A percentile compares a stretch with the other conserved stretches of the same genome.
phyloP scores from a whole-genome alignment of 73 alveolate genomes.

The Blepharisma japonicum region DNA sequence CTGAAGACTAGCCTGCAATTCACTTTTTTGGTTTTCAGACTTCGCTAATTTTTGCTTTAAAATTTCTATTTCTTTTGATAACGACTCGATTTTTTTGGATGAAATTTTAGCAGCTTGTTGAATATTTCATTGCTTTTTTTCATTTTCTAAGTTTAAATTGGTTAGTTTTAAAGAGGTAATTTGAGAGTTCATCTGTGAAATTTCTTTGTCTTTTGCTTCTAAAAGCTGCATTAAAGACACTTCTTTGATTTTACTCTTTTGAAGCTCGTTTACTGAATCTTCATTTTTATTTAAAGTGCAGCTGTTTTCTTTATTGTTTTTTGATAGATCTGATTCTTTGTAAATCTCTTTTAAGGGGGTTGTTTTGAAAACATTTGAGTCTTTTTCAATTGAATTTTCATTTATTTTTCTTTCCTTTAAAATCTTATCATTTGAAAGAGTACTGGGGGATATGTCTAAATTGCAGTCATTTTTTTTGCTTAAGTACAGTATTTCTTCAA shows the following conservation, averaged over 20 bases:
- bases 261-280: neutral
- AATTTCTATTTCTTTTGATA: no score
- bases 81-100: no score
- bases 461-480: neutral
- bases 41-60: no score
- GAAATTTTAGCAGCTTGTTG: no score
- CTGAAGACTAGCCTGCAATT: no score
- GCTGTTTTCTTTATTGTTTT: no score
- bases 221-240: neutral
- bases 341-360: neutral
- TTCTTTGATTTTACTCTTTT: neutral
- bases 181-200: neutral
- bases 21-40: no score
- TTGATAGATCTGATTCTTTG: neutral
- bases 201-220: neutral
- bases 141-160: constrained; percentile 6
- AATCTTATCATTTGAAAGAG: neutral
- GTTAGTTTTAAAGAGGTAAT: neutral
- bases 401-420: neutral
- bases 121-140: neutral
- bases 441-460: neutral
- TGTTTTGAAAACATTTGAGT: neutral
- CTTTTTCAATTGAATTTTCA: neutral
- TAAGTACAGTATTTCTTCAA: neutral
- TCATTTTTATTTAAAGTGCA: neutral